These are phyloP conservation scores for Ostreobium quekettii DNA, from an alignment of 139 green algal species.

Conservation along the genomic window DNA sequence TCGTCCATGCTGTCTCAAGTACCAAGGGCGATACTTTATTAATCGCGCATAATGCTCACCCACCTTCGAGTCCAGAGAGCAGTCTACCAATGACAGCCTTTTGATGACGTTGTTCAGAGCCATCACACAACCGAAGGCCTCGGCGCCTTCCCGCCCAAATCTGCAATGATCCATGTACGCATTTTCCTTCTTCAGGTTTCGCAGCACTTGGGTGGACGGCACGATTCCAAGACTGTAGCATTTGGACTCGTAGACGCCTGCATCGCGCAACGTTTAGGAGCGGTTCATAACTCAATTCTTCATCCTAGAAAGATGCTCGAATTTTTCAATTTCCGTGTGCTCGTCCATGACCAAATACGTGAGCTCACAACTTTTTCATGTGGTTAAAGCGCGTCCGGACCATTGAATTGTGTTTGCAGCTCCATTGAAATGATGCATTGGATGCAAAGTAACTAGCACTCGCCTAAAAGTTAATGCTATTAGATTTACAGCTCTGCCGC, in stretches of 20 bases:
- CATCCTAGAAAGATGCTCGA: neutral
- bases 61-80: constrained; percentile 40
- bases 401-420: too few species aligned
- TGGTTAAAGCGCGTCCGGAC: too few species aligned
- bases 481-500: too few species aligned
- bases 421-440: too few species aligned
- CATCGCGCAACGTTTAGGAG: neutral
- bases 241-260: constrained; percentile 9
- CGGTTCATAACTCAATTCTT: constrained; percentile 1
- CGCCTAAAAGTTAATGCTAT: too few species aligned
- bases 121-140: constrained; percentile 41
- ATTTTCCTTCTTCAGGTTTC: constrained; percentile 16
- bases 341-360: too few species aligned
- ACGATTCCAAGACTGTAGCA: constrained; percentile 6
- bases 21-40: too few species aligned
- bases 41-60: too few species aligned
- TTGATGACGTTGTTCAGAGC: constrained; percentile 40
- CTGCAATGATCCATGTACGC: constrained; percentile 46
- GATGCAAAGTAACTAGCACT: too few species aligned
- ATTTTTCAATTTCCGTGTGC: too few species aligned
- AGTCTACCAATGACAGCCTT: constrained; percentile 42
- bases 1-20: too few species aligned
- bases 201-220: constrained; percentile 34
- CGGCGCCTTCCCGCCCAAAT: constrained; percentile 34
- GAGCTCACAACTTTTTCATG: too few species aligned